A percentile compares a stretch with the other conserved stretches of the same genome.
These are phyloP conservation scores for Wickerhamiella brachini DNA, from an alignment of 805 yeast genomes.

Conservation along the genomic window DNA sequence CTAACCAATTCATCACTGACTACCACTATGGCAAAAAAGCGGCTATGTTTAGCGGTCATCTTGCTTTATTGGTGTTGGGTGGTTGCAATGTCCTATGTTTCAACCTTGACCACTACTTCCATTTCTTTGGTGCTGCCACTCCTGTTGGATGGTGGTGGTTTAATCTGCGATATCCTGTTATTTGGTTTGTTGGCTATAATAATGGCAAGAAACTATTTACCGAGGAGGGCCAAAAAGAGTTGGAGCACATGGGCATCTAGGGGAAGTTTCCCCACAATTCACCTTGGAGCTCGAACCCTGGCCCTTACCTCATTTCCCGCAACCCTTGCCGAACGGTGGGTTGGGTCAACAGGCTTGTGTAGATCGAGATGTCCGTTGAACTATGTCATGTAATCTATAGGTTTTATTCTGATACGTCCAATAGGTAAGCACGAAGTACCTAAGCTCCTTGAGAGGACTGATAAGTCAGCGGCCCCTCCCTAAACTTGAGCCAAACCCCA, in stretches of 20 bases:
- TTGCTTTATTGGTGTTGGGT: background rate
- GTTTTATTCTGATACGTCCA: too few relatives aligned
- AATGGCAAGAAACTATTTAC: background rate
- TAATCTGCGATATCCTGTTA: background rate
- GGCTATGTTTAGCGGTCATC: background rate
- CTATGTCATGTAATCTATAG: too few relatives aligned
- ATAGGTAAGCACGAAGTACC: too few relatives aligned
- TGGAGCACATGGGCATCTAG: background rate
- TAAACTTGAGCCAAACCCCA: too few relatives aligned
- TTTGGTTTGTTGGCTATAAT: background rate
- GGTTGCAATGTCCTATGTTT: background rate
- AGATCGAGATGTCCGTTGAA: too few relatives aligned
- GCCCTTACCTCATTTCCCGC: background rate
- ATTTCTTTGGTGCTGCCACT: background rate
- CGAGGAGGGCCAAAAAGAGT: background rate
- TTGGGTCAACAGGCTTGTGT: too few relatives aligned
- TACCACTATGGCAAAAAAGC: background rate
- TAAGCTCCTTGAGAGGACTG: too few relatives aligned
- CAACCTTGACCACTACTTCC: background rate
- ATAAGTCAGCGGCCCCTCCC: too few relatives aligned
- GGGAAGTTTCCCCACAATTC: background rate
- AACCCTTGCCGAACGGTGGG: too few relatives aligned
- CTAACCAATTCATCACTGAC: background rate
- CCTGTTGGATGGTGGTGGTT: background rate
- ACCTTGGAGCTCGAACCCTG: background rate